Evolutionary conservation across 305 asterid species (phyloP).

Genomic region (Ilex paraguariensis): DNA sequence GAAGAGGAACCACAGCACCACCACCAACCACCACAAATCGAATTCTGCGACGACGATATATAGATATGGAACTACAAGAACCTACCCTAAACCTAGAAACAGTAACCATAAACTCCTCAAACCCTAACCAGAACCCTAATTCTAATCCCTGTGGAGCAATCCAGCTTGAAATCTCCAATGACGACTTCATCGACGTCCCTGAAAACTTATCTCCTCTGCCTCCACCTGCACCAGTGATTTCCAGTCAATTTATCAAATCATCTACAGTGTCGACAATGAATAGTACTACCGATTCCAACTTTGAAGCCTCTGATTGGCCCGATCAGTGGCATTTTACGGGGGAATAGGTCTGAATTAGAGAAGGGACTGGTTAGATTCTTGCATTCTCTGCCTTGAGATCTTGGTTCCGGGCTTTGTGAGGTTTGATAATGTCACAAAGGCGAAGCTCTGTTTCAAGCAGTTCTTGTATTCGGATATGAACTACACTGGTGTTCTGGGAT

Average conservation of each 20-base stretch:
- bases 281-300: neutral
- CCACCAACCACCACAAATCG: no score
- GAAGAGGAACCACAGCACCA: constrained; percentile 21
- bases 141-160: neutral
- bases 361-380: constrained; percentile 69
- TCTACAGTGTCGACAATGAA: neutral
- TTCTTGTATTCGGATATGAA: constrained; percentile 77
- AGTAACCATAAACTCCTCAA: neutral
- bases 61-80: neutral
- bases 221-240: neutral
- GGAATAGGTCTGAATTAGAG: constrained; percentile 49
- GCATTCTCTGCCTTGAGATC: constrained; percentile 42
- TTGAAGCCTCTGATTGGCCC: constrained; percentile 32
- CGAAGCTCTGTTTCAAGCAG: constrained; percentile 76
- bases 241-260: neutral
- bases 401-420: constrained; percentile 44
- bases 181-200: neutral
- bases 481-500: constrained; percentile 54
- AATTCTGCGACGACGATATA: neutral
- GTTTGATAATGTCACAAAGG: constrained; percentile 50
- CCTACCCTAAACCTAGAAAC: neutral
- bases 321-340: constrained; percentile 40
- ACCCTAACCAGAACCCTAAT: no score
- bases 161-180: neutral
- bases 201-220: constrained; percentile 6